phyloP scores from a whole-genome alignment of 108 stramenopile genomes.

The Fragilaria crotonensis region DNA sequence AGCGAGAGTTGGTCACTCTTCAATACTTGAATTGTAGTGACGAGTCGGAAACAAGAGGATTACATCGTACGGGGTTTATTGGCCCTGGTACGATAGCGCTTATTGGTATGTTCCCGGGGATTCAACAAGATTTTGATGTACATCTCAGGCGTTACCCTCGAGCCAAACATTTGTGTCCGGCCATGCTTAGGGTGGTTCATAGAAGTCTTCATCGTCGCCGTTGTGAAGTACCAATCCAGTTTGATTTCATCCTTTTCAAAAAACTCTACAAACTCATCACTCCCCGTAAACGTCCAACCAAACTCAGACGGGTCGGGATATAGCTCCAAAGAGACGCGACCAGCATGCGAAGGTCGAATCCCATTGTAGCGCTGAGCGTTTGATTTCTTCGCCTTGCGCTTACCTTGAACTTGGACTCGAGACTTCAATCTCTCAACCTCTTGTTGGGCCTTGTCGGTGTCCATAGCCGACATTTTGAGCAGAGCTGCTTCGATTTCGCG shows the following conservation, averaged over 20 bases:
- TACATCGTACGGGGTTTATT: no score
- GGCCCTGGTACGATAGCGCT: no score
- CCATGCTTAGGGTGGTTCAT: slow-evolving; percentile 44
- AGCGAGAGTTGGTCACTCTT: no score
- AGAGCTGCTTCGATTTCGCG: slow-evolving; percentile 18
- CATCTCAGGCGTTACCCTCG: slow-evolving; percentile 12
- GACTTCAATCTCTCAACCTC: slow-evolving; percentile 1
- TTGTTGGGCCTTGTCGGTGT: slow-evolving; percentile 1
- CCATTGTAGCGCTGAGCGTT: slow-evolving; percentile 19
- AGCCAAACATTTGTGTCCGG: slow-evolving; percentile 30
- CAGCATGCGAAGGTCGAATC: slow-evolving; percentile 7
- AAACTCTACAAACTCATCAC: slow-evolving; percentile 32
- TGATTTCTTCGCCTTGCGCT: neutral
- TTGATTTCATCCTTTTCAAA: slow-evolving; percentile 42
- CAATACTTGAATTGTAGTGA: no score
- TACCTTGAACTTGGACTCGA: neutral
- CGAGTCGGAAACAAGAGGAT: no score
- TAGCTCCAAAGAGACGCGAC: slow-evolving; percentile 21
- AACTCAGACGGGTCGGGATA: slow-evolving; percentile 51
- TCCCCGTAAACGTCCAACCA: slow-evolving; percentile 62
- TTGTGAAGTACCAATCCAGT: slow-evolving; percentile 56
- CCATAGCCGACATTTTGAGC: slow-evolving; percentile 10
- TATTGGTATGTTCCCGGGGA: slow-evolving; percentile 38
- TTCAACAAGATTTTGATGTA: slow-evolving; percentile 26
- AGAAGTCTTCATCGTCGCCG: slow-evolving; percentile 43